Conservation (phyloP, 345 rosid species). For the Gossypium sturtianum region DNA sequence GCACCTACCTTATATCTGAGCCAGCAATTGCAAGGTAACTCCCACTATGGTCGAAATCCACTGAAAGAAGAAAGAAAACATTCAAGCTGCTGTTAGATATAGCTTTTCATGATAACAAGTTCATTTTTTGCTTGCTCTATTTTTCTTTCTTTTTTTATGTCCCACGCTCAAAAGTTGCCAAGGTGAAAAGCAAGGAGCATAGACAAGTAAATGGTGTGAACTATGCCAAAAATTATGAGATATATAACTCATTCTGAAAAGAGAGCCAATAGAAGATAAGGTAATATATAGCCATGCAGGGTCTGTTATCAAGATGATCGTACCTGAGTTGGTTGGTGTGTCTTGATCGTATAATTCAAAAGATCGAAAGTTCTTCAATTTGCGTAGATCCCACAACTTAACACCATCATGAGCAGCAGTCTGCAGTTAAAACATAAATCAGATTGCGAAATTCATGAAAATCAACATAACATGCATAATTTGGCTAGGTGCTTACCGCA, state of each 20-base stretch:
- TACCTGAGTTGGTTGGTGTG: conserved; percentile 85
- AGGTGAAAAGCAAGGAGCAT: background rate
- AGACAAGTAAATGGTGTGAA: background rate
- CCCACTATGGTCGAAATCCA: conserved; percentile 92
- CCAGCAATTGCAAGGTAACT: conserved; percentile 79
- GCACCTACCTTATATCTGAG: conserved; percentile 67
- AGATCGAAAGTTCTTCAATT: conserved; percentile 86
- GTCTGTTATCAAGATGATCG: conserved; percentile 2
- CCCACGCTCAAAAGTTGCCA: background rate
- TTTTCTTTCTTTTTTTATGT: no score
- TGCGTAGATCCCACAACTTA: conserved; percentile 94
- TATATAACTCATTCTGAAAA: background rate
- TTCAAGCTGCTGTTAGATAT: background rate
- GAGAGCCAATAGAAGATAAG: background rate
- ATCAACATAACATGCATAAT: background rate
- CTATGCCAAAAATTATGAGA: background rate
- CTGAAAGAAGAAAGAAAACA: conserved; percentile 38
- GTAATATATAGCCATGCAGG: background rate
- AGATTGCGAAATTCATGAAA: conserved; percentile 9
- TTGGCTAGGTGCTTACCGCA: conserved; percentile 50
- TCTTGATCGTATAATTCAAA: conserved; percentile 50
- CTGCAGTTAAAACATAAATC: conserved; percentile 42
- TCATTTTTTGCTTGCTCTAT: background rate
- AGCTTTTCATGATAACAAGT: conserved; percentile 2
- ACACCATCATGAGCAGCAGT: conserved; percentile 95